Conservation (phyloP, 2,329 filamentous ascomycete genomes). For the Hymenoscyphus fructigenus region DNA sequence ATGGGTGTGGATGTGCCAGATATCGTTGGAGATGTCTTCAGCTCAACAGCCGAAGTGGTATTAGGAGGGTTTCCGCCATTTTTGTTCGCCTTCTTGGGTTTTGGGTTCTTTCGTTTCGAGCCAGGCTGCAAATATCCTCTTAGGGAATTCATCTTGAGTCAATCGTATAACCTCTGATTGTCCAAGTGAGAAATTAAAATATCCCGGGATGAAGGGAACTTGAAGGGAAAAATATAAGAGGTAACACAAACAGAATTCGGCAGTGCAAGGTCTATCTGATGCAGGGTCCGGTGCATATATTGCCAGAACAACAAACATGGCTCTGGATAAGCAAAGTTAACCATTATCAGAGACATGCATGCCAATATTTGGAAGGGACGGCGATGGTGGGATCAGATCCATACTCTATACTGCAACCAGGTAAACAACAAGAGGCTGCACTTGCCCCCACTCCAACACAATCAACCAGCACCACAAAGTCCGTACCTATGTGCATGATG, state of each 20-base stretch:
- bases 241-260: background rate
- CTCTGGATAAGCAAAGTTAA: background rate
- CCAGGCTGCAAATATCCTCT: background rate
- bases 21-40: background rate
- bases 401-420: background rate
- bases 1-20: conserved; percentile 8
- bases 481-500: background rate
- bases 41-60: background rate
- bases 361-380: background rate
- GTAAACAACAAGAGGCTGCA: background rate
- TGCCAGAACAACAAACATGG: background rate
- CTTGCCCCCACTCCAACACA: background rate
- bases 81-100: background rate
- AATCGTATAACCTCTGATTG: background rate
- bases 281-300: background rate
- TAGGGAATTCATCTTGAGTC: background rate
- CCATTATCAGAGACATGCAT: background rate
- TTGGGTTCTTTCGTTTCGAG: background rate
- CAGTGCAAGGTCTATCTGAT: background rate
- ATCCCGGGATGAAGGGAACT: background rate
- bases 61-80: background rate
- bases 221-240: background rate
- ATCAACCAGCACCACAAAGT: background rate
- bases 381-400: background rate
- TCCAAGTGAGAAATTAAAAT: background rate